Evolutionary conservation across 257 asterid species (phyloP).

Genomic region (Petunia axillaris): DNA sequence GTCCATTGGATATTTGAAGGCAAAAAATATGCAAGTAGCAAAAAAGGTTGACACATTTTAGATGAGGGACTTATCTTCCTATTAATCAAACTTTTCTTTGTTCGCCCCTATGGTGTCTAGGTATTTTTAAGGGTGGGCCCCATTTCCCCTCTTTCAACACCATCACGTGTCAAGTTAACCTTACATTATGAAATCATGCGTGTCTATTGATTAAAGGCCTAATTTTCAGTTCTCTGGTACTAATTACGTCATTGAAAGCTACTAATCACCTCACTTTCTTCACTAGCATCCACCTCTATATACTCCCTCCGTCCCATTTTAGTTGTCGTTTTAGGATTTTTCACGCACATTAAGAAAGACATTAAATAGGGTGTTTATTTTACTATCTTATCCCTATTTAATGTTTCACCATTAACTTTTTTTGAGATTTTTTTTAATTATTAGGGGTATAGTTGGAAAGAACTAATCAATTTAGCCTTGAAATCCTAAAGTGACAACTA

Average conservation of each 20-base stretch:
- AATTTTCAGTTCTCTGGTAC: constrained; percentile 34
- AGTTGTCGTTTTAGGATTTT: too few relatives aligned
- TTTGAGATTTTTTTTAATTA: too few relatives aligned
- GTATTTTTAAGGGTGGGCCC: constrained; percentile 38
- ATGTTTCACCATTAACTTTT: too few relatives aligned
- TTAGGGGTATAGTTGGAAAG: too few relatives aligned
- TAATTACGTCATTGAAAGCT: constrained; percentile 5
- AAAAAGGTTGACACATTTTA: constrained; percentile 7
- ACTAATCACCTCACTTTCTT: constrained; percentile 21
- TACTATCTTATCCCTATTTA: too few relatives aligned
- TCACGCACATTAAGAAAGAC: too few relatives aligned
- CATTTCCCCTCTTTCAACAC: background rate
- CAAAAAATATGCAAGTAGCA: background rate
- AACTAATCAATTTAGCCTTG: too few relatives aligned
- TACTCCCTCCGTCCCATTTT: too few relatives aligned
- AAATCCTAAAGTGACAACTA: too few relatives aligned
- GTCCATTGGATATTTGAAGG: constrained; percentile 8
- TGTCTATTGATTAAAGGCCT: constrained; percentile 37
- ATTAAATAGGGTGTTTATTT: too few relatives aligned
- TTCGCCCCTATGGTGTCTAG: background rate
- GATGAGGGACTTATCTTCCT: constrained; percentile 9
- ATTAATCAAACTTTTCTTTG: constrained; percentile 3
- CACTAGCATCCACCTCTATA: background rate
- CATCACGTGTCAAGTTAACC: constrained; percentile 36
- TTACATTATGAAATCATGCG: constrained; percentile 32